Conservation (phyloP, 164 flowering plant species). For the Vitis amurensis region DNA sequence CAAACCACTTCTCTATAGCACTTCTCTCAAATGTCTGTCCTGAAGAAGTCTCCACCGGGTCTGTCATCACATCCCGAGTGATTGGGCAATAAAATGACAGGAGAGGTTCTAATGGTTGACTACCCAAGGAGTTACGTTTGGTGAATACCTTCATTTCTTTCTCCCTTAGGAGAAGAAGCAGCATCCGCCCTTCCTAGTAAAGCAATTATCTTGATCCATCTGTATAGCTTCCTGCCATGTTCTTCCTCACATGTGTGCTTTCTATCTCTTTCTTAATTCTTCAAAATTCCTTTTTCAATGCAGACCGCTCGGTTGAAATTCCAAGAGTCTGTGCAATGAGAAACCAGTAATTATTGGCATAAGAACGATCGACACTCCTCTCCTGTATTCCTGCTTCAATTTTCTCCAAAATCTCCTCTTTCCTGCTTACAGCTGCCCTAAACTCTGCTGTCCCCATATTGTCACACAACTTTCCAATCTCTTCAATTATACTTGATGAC, state of each 20-base stretch:
- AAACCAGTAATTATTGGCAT: slow-evolving; percentile 57
- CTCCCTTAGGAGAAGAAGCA: slow-evolving; percentile 52
- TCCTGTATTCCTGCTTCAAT: slow-evolving; percentile 69
- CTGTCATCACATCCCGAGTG: slow-evolving; percentile 65
- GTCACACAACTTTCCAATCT: too few relatives aligned
- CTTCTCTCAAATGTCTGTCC: slow-evolving; percentile 77
- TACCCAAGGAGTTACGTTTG: slow-evolving; percentile 60
- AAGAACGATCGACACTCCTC: slow-evolving; percentile 55
- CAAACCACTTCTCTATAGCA: slow-evolving; percentile 71
- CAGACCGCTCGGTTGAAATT: slow-evolving; percentile 46
- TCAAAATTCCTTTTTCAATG: slow-evolving; percentile 55
- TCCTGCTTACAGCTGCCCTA: too few relatives aligned
- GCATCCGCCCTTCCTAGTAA: slow-evolving; percentile 74
- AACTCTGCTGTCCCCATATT: too few relatives aligned
- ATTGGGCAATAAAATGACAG: slow-evolving; percentile 69
- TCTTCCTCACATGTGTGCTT: slow-evolving; percentile 49
- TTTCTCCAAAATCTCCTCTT: slow-evolving; percentile 55
- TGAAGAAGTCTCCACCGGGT: slow-evolving; percentile 76
- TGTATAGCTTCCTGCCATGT: slow-evolving; percentile 73
- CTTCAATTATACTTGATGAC: too few relatives aligned
- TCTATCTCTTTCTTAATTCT: slow-evolving; percentile 68
- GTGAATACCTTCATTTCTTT: slow-evolving; percentile 38
- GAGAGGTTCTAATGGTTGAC: slow-evolving; percentile 66
- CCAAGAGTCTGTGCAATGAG: slow-evolving; percentile 69
- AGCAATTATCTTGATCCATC: slow-evolving; percentile 80